phyloP scores from a whole-genome alignment of 345 rosid genomes.

The Moricandia moricandioides region DNA sequence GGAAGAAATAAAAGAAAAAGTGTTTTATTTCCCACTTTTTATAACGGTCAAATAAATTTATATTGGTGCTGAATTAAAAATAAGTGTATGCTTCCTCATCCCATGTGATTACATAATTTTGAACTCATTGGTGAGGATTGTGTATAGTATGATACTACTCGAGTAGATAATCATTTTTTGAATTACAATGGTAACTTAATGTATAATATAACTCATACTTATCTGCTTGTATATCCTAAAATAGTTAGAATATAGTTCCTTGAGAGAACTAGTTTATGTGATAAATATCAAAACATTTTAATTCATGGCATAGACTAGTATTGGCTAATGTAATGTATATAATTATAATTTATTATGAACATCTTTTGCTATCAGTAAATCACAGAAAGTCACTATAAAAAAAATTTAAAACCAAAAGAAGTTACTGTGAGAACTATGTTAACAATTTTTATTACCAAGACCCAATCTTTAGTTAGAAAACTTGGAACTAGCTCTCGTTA shows the following conservation, averaged over 20 bases:
- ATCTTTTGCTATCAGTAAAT: too few relatives aligned
- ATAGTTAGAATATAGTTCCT: neutral
- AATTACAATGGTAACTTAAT: neutral
- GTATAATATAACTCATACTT: neutral
- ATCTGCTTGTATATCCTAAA: neutral
- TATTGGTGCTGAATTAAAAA: too few relatives aligned
- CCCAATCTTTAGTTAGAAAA: neutral
- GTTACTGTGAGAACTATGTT: neutral
- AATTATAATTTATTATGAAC: too few relatives aligned
- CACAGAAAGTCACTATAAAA: too few relatives aligned
- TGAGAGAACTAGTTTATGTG: neutral
- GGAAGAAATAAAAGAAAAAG: neutral
- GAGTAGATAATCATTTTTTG: neutral
- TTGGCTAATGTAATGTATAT: neutral
- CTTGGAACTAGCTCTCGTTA: neutral
- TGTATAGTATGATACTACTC: neutral
- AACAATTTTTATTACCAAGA: neutral
- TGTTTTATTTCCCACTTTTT: neutral
- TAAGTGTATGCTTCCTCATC: conserved; percentile 5
- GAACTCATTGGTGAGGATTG: neutral
- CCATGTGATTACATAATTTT: conserved; percentile 31
- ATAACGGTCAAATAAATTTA: conserved; percentile 44
- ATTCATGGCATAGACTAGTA: neutral
- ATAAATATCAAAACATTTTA: neutral
- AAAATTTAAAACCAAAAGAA: neutral